Evolutionary conservation across 2,329 filamentous ascomycete genomes (phyloP).

Genomic region (Fusarium camptoceras): DNA sequence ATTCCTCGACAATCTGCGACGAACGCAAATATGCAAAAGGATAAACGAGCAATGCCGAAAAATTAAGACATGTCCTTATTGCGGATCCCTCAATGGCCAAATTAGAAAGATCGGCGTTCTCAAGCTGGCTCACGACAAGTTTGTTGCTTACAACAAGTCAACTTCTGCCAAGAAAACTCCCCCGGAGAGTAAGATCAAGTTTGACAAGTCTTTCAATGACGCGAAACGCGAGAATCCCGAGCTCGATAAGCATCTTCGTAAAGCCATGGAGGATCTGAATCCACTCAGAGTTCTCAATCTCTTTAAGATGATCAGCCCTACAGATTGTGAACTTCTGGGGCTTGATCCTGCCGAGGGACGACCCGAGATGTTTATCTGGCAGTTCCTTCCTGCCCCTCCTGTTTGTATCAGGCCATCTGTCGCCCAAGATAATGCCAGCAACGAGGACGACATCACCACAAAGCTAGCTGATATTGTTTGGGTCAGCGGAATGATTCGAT

Average conservation of each 20-base stretch:
- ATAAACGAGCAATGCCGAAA: constrained; percentile 93
- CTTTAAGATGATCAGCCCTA: constrained; percentile 86
- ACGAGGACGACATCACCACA: constrained; percentile 95
- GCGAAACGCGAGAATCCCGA: constrained; percentile 83
- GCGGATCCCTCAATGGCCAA: constrained; percentile 84
- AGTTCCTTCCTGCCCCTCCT: constrained; percentile 92
- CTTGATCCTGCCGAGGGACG: constrained; percentile 87
- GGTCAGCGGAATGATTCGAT: constrained; percentile 87
- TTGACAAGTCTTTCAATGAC: constrained; percentile 85
- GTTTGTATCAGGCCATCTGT: constrained; percentile 96
- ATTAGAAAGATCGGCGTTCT: constrained; percentile 93
- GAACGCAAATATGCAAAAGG: constrained; percentile 85
- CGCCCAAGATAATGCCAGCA: constrained; percentile 90
- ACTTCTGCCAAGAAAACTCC: constrained; percentile 86
- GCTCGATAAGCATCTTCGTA: constrained; percentile 89
- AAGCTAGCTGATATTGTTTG: constrained; percentile 98
- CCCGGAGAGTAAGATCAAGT: constrained; percentile 83
- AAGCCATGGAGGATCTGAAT: constrained; percentile 94
- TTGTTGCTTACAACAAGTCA: constrained; percentile 86
- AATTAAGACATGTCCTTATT: constrained; percentile 83
- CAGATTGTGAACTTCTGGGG: constrained; percentile 91
- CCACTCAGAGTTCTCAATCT: constrained; percentile 89
- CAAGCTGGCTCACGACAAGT: constrained; percentile 95
- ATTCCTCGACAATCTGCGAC: constrained; percentile 86
- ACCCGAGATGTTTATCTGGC: constrained; percentile 98